Conservation (phyloP, 1,284 basidiomycete genomes). For the Coniophora puteana region DNA sequence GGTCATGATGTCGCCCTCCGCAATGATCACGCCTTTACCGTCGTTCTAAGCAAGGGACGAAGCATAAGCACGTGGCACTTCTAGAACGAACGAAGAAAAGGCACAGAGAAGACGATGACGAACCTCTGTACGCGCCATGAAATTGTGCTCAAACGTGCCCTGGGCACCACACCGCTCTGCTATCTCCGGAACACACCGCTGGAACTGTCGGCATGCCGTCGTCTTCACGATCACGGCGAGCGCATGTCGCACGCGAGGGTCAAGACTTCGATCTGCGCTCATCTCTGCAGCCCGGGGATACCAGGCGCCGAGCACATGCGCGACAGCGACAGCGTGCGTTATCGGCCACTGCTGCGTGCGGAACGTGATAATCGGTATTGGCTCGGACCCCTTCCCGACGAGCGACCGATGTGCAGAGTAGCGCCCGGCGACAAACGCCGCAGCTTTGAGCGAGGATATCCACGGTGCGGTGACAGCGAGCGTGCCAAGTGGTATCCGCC, state of each 20-base stretch:
- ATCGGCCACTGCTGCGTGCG: constrained; percentile 56
- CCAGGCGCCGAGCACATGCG: constrained; percentile 44
- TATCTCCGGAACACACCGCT: constrained; percentile 41
- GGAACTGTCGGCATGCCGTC: constrained; percentile 46
- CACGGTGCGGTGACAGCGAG: constrained; percentile 44
- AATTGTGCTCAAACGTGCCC: constrained; percentile 52
- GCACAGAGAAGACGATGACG: constrained; percentile 10
- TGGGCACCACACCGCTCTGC: constrained; percentile 54
- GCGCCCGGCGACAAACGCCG: constrained; percentile 43
- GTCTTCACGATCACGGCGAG: constrained; percentile 48
- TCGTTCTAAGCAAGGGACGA: constrained; percentile 36
- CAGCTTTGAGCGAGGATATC: constrained; percentile 44
- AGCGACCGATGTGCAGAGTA: constrained; percentile 50
- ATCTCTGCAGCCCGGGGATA: constrained; percentile 32
- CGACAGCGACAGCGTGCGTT: constrained; percentile 40
- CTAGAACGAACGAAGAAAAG: neutral
- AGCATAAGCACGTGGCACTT: constrained; percentile 6
- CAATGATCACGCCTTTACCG: constrained; percentile 45
- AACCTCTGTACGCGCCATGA: constrained; percentile 48
- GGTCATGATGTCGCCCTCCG: constrained; percentile 51
- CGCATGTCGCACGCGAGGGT: constrained; percentile 43
- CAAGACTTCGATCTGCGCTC: constrained; percentile 30
- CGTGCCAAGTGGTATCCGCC: constrained; percentile 47
- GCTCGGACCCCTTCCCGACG: constrained; percentile 34
- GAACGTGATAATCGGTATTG: constrained; percentile 47